Evolutionary conservation across 1,139 yeast genomes (phyloP), one percentile per base, ranked within the genome.

Genomic region (Blastobotrys aristatus): DNA sequence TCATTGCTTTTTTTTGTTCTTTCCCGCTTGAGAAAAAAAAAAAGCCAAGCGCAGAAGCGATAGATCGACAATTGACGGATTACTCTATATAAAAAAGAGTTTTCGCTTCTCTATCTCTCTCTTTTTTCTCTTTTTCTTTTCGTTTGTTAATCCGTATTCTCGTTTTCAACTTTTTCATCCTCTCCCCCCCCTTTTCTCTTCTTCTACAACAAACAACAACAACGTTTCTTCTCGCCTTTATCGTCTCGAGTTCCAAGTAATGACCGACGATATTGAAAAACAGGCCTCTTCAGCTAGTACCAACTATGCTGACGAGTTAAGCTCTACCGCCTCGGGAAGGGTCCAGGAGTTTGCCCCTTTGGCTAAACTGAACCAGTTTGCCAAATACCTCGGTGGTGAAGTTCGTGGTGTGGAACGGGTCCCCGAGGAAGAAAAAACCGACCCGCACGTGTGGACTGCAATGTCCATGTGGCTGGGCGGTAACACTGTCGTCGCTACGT

Each of bases 391-490:
- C 40, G 53, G 53, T 43, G 70, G 69, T 36, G 90, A 84, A 67
- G 74, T 80, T 31, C 77, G 83, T 60, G 90, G 90, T 61, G 76
- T 84, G 53, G 88, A 81, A 57, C 65, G 77, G 38, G 76, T 84
- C 48, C 82, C 85, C 24, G 87, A 80, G 50, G 83, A 77, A 46
- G 86, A 82, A 63, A 78, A 80, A 56, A 72, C 75, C 40, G 88
- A 82, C 49, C 71, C 68, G 44, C 79, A 86, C 30, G 62, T 84
- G 48, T 71, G 79, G 72, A 77, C 76, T 56, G 87, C 94, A 24
- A 89, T 89, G 37, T 74, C 90, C 48, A 86, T 89, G 95, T 89
- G 97, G 97, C 75, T 85, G 60, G 84, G 94, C 22, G 96, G 95
- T 33, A 89, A 89, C 68, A 72, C 87, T 76, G 96, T 88, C 50